A percentile compares a stretch with the other conserved stretches of the same genome.
These are phyloP conservation scores for Epichloe gansuensis DNA, from an alignment of 2,329 filamentous ascomycete species.

Conservation along the genomic window DNA sequence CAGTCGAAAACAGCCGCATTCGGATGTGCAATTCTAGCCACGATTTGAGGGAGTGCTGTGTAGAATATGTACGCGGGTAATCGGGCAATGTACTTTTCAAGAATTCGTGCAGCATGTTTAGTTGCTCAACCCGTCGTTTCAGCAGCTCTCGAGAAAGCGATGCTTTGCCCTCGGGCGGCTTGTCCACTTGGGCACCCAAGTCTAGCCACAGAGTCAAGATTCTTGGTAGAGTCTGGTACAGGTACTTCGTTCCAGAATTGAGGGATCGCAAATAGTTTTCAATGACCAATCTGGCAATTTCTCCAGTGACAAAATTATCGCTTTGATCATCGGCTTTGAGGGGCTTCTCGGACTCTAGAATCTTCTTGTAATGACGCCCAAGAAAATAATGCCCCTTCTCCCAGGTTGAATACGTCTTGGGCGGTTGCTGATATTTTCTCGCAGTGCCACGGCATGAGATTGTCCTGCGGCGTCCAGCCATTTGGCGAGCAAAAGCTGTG, in stretches of 20 bases:
- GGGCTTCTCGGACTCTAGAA: conserved; percentile 77
- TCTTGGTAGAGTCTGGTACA: conserved; percentile 88
- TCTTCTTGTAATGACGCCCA: conserved; percentile 92
- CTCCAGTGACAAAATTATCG: conserved; percentile 65
- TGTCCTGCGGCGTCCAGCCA: conserved; percentile 96
- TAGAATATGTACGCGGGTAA: conserved; percentile 71
- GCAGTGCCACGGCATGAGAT: conserved; percentile 69
- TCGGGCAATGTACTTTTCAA: conserved; percentile 66
- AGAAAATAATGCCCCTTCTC: conserved; percentile 97
- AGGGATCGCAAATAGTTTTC: conserved; percentile 87
- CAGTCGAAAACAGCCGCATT: conserved; percentile 66
- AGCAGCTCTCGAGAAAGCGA: conserved; percentile 40
- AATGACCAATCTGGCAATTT: conserved; percentile 77
- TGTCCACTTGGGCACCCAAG: conserved; percentile 64
- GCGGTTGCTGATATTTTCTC: conserved; percentile 70
- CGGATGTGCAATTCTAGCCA: conserved; percentile 88
- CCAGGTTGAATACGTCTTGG: conserved; percentile 61
- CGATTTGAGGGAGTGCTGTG: conserved; percentile 76
- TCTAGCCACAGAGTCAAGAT: conserved; percentile 91
- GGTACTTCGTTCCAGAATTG: conserved; percentile 82
- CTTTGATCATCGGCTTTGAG: conserved; percentile 67
- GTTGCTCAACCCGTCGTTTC: conserved; percentile 47
- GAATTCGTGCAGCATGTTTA: conserved; percentile 59
- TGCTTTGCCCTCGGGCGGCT: conserved; percentile 42
- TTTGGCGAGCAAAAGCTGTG: conserved; percentile 81